A percentile compares a stretch with the other conserved stretches of the same genome.
Conservation (phyloP, 2,329 filamentous ascomycete genomes). For the Ophiostoma ulmi region DNA sequence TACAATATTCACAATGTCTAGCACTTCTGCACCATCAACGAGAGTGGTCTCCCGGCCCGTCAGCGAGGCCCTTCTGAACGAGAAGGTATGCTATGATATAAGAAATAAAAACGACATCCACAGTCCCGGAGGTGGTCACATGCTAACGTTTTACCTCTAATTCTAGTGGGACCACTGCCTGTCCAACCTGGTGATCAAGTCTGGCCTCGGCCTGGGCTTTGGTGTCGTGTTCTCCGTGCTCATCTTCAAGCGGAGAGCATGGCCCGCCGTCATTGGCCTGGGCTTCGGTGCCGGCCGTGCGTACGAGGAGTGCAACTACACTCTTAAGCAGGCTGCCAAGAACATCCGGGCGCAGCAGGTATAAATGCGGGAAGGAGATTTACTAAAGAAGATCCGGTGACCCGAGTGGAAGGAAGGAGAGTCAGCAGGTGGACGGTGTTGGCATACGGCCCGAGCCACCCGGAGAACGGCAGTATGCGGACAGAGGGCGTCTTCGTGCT, state of each 20-base stretch:
- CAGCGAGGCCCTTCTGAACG: constrained; percentile 96
- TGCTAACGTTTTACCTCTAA: not conserved
- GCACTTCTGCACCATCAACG: constrained; percentile 48
- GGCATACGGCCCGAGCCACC: no score
- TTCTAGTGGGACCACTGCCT: constrained; percentile 96
- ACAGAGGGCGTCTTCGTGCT: no score
- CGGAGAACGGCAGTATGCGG: not conserved
- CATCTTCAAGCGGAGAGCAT: constrained; percentile 94
- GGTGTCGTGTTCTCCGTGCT: constrained; percentile 98
- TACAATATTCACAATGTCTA: constrained; percentile 47
- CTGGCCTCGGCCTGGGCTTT: constrained; percentile 90
- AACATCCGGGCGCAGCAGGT: constrained; percentile 50
- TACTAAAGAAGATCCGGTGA: no score
- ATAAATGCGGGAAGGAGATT: not conserved
- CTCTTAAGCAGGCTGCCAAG: constrained; percentile 56
- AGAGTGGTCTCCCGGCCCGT: constrained; percentile 73
- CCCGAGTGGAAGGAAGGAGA: not conserved
- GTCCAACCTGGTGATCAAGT: constrained; percentile 95
- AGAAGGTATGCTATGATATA: constrained; percentile 66
- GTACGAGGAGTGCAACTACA: constrained; percentile 96
- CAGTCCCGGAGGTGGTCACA: not conserved
- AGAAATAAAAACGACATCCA: not conserved
- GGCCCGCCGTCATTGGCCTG: constrained; percentile 90
- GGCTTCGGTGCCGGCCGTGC: constrained; percentile 95
- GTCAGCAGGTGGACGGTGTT: no score